Base-by-base conservation (phyloP, 176 grass and related monocot genomes). In the Carex kokanica region DNA sequence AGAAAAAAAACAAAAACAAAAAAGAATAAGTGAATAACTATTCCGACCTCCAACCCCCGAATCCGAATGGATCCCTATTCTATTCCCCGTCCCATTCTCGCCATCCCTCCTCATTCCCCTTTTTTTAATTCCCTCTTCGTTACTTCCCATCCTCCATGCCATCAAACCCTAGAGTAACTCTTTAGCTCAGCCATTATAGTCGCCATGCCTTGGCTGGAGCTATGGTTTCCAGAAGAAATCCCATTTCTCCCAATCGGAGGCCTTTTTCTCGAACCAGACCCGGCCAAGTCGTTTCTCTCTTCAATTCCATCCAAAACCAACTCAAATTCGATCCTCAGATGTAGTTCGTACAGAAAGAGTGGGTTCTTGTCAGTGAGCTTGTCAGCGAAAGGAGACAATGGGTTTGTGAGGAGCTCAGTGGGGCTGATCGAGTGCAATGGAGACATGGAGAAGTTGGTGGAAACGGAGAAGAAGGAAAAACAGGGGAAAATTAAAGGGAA, bases 341-440 rank as follows among this genome's bases (percentile, higher is more conserved):
- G 70, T 23, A 64, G 73, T 21, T 9, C 55, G 3, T 17, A 53
- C 10, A 17, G 63, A 18, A 63, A 38, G 7, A 75, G 56, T n/a
- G 83, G 86, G 36, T 99, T 99, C 81, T 79, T 92, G 52, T 96
- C 97, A 41, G 73, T 99, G 85, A 89, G 89, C 58, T 87, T 99
- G 91, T 93, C 93, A 41, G 86, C 91, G 55, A 99, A 99, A 75
- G 91, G 85, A 58, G 5, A 87, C 59, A 80, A 91, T 47, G 88
- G 85, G 53, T 90, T 90, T 73, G 89, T 85, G 78, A 59, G 64
- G 66, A 86, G 73, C 24, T 68, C 86, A 0, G 97, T 92, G n/a
- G 93, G 71, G 60, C 63, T 92, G 59, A 83, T 93, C 68, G 84
- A 87, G 17, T 65, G 78, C 56, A 84, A 84, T 80, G 91, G 84